Conservation (phyloP, 805 yeast species). For the Candida xyloterini region DNA sequence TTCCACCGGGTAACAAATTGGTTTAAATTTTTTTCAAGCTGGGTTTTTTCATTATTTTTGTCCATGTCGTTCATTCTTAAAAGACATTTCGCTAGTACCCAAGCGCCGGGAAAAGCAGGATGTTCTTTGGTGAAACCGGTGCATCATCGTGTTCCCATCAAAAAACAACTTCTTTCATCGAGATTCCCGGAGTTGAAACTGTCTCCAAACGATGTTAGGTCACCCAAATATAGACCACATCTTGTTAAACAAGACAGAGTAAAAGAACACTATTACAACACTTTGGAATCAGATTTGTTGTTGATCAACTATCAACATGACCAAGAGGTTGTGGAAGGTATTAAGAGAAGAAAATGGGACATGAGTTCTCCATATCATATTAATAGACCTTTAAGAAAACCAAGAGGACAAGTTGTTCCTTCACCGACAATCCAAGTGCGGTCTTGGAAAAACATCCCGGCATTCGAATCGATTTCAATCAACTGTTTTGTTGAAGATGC, state of each 20-base stretch:
- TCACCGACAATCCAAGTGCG: conserved; percentile 72
- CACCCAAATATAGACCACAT: conserved; percentile 74
- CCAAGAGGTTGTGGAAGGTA: conserved; percentile 53
- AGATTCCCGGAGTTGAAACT: conserved; percentile 64
- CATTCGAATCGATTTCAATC: conserved; percentile 60
- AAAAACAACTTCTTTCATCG: conserved; percentile 72
- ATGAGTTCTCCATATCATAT: conserved; percentile 84
- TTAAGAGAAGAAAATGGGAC: conserved; percentile 80
- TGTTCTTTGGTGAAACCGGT: conserved; percentile 84
- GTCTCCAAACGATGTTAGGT: conserved; percentile 71
- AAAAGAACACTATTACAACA: conserved; percentile 69
- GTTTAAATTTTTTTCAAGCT: not conserved
- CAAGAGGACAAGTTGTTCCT: conserved; percentile 70
- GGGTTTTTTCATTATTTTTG: conserved; percentile 2
- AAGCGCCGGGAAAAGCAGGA: conserved; percentile 45
- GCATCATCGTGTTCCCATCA: conserved; percentile 79
- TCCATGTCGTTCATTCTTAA: conserved; percentile 6
- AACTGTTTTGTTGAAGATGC: conserved; percentile 78
- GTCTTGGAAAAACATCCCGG: conserved; percentile 69
- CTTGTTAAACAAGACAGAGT: conserved; percentile 79
- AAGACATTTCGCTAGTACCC: conserved; percentile 30
- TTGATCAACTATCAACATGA: conserved; percentile 74
- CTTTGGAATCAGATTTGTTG: conserved; percentile 72
- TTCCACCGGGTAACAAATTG: conserved; percentile 4
- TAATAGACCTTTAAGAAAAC: conserved; percentile 74